Evolutionary conservation across 495 filamentous ascomycete species (phyloP).

Genomic region (Xylona heveae): DNA sequence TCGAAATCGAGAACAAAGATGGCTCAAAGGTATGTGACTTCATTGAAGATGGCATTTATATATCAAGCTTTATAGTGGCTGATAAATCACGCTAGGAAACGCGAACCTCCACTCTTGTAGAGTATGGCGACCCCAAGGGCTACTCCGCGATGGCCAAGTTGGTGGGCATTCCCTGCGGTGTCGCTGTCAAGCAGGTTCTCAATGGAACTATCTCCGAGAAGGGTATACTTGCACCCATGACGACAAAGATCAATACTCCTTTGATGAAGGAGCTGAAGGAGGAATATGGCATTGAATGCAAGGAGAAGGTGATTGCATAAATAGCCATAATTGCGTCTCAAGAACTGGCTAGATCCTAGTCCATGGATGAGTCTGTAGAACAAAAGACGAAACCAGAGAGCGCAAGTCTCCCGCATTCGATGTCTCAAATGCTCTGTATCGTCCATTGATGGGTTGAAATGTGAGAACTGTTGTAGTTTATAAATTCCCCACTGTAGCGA

Average conservation of each 20-base stretch:
- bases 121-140: constrained; percentile 61
- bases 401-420: too few species aligned
- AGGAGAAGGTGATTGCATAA: constrained; percentile 15
- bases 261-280: constrained; percentile 25
- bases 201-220: constrained; percentile 57
- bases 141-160: constrained; percentile 84
- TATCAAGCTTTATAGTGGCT: not conserved
- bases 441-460: too few species aligned
- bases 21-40: constrained; percentile 21
- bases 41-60: not conserved
- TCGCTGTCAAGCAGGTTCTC: constrained; percentile 63
- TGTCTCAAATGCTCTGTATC: too few species aligned
- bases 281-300: constrained; percentile 19
- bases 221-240: constrained; percentile 71
- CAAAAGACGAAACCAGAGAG: too few species aligned
- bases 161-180: constrained; percentile 18
- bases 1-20: constrained; percentile 70
- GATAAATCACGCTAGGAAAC: constrained; percentile 31
- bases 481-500: too few species aligned
- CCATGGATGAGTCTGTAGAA: too few species aligned
- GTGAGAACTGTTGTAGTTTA: too few species aligned
- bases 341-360: too few species aligned
- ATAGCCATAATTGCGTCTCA: too few species aligned
- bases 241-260: constrained; percentile 39
- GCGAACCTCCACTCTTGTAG: constrained; percentile 58